Evolutionary conservation across 768 basidiomycete genomes (phyloP).

Genomic region (Boletus rufocinnamomeus): DNA sequence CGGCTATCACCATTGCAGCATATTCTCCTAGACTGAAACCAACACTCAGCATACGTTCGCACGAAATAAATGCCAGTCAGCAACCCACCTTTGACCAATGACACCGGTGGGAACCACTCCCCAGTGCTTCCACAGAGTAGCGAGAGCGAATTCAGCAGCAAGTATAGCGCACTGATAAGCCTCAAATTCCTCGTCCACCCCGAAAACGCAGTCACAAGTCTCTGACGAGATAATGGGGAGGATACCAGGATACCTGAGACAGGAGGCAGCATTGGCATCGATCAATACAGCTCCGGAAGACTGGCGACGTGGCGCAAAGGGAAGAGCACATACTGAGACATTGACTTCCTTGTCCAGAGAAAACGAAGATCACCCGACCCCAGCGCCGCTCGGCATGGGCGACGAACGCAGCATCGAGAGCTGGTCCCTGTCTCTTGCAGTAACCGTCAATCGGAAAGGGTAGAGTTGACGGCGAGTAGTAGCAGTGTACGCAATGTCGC

Average conservation of each 20-base stretch:
- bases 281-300: constrained; percentile 56
- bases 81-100: constrained; percentile 68
- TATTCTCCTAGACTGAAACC: constrained; percentile 69
- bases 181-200: constrained; percentile 42
- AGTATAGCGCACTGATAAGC: constrained; percentile 57
- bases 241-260: constrained; percentile 53
- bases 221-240: constrained; percentile 42
- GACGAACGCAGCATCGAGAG: constrained; percentile 41
- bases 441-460: constrained; percentile 51
- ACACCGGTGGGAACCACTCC: constrained; percentile 62
- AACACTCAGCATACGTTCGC: neutral
- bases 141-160: constrained; percentile 62
- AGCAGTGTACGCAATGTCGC: constrained; percentile 65
- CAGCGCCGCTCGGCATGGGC: constrained; percentile 31
- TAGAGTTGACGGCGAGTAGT: constrained; percentile 66
- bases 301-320: constrained; percentile 50
- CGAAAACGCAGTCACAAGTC: constrained; percentile 23
- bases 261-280: constrained; percentile 56
- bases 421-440: constrained; percentile 45
- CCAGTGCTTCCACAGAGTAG: constrained; percentile 68
- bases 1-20: constrained; percentile 65
- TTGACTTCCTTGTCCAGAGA: constrained; percentile 74
- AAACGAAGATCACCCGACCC: constrained; percentile 59
- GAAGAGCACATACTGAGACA: constrained; percentile 62
- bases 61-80: neutral